A percentile compares a stretch with the other conserved stretches of the same genome.
Evolutionary conservation across 202 grass and related monocot genomes (phyloP).

Genomic region (Musa balbisiana): DNA sequence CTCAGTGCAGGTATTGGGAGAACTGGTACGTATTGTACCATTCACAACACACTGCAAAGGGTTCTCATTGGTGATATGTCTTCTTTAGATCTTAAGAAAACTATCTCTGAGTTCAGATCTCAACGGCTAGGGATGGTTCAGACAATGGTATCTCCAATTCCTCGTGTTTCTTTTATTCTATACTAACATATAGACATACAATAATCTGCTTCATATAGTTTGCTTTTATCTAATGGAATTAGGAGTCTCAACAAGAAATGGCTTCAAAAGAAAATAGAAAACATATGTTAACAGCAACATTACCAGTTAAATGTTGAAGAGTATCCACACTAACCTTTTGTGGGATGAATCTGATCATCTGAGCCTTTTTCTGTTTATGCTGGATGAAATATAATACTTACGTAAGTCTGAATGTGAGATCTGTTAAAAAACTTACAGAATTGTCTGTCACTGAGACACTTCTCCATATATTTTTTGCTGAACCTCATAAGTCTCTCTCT

Average conservation of each 20-base stretch:
- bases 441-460: too few species aligned
- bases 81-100: slow-evolving; percentile 49
- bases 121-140: slow-evolving; percentile 75
- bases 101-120: slow-evolving; percentile 58
- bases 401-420: too few species aligned
- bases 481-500: too few species aligned
- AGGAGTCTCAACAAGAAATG: too few species aligned
- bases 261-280: too few species aligned
- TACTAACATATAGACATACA: background rate
- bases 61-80: slow-evolving; percentile 55
- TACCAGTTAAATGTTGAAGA: background rate
- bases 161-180: background rate
- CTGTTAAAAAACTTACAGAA: too few species aligned
- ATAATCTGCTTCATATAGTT: background rate
- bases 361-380: too few species aligned
- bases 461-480: too few species aligned
- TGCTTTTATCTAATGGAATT: background rate
- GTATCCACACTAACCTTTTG: too few species aligned
- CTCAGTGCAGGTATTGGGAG: slow-evolving; percentile 93
- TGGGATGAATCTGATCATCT: too few species aligned
- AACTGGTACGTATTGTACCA: slow-evolving; percentile 71
- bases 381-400: too few species aligned
- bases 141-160: slow-evolving; percentile 47
- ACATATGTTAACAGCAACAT: background rate
- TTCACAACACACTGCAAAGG: slow-evolving; percentile 77